Conservation (phyloP, 31 red algal genomes). For the Asparagopsis taxiformis region DNA sequence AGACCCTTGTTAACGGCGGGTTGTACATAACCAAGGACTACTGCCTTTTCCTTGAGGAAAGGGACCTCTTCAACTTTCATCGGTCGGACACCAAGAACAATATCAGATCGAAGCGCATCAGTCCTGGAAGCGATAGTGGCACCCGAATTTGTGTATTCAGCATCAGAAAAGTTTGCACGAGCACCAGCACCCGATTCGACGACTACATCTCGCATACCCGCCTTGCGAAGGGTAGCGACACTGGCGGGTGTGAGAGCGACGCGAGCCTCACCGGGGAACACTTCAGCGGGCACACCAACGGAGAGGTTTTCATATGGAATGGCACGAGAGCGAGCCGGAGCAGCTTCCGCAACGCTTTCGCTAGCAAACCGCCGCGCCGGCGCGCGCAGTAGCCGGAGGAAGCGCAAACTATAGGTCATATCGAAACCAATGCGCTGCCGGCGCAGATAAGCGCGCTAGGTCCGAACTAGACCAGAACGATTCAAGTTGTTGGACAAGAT, state of each 20-base stretch:
- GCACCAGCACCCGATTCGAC: slow-evolving; percentile 42
- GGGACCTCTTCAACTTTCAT: slow-evolving; percentile 18
- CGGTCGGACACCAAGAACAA: slow-evolving; percentile 51
- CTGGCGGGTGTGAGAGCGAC: slow-evolving; percentile 56
- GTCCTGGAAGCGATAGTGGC: slow-evolving; percentile 13
- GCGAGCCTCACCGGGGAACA: slow-evolving; percentile 38
- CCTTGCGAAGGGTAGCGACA: slow-evolving; percentile 15
- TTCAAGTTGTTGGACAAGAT: too few relatives aligned
- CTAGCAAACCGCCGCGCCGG: too few relatives aligned
- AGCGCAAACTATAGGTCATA: too few relatives aligned
- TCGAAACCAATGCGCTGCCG: too few relatives aligned
- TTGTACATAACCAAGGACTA: slow-evolving; percentile 44
- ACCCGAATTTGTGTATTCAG: slow-evolving; percentile 26
- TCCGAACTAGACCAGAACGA: too few relatives aligned
- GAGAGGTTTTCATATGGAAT: slow-evolving; percentile 54
- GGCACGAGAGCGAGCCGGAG: not conserved
- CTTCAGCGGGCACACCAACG: slow-evolving; percentile 51
- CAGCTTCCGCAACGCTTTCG: not conserved
- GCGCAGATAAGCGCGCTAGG: too few relatives aligned
- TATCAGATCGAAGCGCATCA: slow-evolving; percentile 48
- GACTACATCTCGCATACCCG: slow-evolving; percentile 15
- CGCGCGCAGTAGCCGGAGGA: too few relatives aligned
- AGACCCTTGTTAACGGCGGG: slow-evolving; percentile 61
- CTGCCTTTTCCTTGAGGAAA: slow-evolving; percentile 26
- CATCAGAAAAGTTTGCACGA: slow-evolving; percentile 25